Conservation (phyloP, 169 alveolate genomes). For the Neospora caninum region DNA sequence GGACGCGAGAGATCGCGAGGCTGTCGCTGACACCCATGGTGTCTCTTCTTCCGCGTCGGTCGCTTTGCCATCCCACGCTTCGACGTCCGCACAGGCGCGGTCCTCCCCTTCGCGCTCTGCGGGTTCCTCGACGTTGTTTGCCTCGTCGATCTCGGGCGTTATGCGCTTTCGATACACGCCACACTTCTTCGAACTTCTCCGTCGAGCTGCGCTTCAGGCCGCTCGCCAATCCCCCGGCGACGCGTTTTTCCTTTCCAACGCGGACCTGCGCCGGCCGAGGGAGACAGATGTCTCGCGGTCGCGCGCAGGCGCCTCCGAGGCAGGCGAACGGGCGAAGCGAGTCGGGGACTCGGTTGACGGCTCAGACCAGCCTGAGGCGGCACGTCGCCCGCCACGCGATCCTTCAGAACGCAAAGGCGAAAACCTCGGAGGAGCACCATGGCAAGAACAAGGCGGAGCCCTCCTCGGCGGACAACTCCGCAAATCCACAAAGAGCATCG, state of each 20-base stretch:
- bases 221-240: background rate
- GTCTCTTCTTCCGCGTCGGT: background rate
- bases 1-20: background rate
- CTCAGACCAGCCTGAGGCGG: too few species aligned
- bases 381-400: too few species aligned
- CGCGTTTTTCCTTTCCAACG: too few species aligned
- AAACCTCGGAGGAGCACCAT: too few species aligned
- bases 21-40: background rate
- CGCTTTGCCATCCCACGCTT: too few species aligned
- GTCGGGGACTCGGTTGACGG: too few species aligned
- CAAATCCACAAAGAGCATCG: background rate
- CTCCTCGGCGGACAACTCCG: background rate
- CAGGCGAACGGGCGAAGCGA: too few species aligned
- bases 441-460: background rate
- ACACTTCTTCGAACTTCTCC: background rate
- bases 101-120: background rate
- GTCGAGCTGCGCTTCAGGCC: background rate
- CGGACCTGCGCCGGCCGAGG: too few species aligned
- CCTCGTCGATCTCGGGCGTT: background rate
- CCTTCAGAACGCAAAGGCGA: too few species aligned
- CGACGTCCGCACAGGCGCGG: too few species aligned
- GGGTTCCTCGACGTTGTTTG: background rate
- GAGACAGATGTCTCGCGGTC: too few species aligned
- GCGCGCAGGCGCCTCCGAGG: too few species aligned
- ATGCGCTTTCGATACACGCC: slow-evolving; percentile 16